Base-by-base conservation (phyloP, 768 basidiomycete species). In the Nidularia pulvinata region DNA sequence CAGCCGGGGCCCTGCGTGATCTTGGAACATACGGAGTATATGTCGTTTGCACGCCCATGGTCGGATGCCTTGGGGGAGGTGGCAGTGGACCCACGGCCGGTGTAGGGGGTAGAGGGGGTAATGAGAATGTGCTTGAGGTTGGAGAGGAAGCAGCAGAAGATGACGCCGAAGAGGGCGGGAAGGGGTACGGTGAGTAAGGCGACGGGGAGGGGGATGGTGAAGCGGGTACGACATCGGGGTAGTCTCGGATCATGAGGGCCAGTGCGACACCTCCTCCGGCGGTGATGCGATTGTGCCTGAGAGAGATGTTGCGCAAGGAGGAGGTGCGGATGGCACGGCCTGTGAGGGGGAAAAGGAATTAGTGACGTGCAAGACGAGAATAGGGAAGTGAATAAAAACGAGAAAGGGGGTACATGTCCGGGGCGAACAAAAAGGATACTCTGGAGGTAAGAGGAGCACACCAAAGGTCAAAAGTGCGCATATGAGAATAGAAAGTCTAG, bases 171-270 rank as follows among this genome's bases (percentile, higher is more conserved):
- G 4, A 68, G 35, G 1, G 69, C 59, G 7, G 73, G 70, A 50
- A 64, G 70, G 22, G 60, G 61, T 10, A 65, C 57, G 11, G 66
- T 65, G 4, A 68, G 69, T 0, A 73, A 63, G 6, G 64, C 65
- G 0, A 78, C 76, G 6, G 75, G 75, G 1, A 73, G 68, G n/a
- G 75, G 3, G 73, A 73, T 10, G 66, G 57, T 4, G 72, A 66
- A 7, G 75, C 63, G 32, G 79, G 74, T 6, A 86, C 81, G 43
- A 88, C 78, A 58, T 97, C 93, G 3, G 93, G 92, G 64, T 98
- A 98, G 68, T 99, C 96, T 49, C 91, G 84, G 57, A 98, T 95
- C 93, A 99, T 95, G 49, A 97, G 80, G 0, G 96, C 95, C 10
- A 98, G 78, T 0, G 94, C 91, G 5, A 98, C 93, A 6, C 90